A percentile compares a stretch with the other conserved stretches of the same genome.
Conservation (phyloP, 176 grass and related monocot species). For the Avena eriantha region DNA sequence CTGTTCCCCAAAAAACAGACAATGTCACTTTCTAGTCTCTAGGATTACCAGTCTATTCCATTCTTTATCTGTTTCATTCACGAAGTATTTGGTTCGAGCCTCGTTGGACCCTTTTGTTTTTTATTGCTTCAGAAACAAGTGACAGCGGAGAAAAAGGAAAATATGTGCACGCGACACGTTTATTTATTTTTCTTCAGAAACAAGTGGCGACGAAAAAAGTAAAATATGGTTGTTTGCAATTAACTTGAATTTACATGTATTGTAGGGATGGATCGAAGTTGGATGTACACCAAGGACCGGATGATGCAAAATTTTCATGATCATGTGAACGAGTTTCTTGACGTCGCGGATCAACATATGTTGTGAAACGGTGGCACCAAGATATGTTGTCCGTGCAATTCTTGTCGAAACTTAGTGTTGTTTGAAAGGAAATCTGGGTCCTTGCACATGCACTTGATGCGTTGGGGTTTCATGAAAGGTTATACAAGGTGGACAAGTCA, state of each 20-base stretch:
- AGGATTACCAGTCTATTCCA: neutral
- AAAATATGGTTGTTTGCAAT: neutral
- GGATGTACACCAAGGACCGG: too few species aligned
- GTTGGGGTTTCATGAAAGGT: neutral
- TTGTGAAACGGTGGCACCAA: neutral
- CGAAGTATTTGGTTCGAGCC: too few species aligned
- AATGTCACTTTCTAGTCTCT: neutral
- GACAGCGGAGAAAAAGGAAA: too few species aligned
- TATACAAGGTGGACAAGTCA: constrained; percentile 3
- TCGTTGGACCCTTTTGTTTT: neutral
- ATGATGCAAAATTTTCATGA: neutral
- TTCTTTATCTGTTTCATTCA: neutral
- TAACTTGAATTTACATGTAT: neutral
- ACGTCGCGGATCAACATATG: neutral
- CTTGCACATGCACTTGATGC: neutral
- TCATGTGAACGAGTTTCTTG: neutral
- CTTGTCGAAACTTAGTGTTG: neutral
- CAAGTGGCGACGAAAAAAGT: too few species aligned
- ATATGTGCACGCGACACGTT: too few species aligned
- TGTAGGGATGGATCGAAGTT: neutral
- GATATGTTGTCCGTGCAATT: neutral
- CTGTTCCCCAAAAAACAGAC: too few species aligned
- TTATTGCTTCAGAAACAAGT: neutral
- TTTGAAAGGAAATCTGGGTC: constrained; percentile 1
- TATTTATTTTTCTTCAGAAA: too few species aligned